Conservation (phyloP, 75 land plant species). For the Cunninghamia lanceolata region DNA sequence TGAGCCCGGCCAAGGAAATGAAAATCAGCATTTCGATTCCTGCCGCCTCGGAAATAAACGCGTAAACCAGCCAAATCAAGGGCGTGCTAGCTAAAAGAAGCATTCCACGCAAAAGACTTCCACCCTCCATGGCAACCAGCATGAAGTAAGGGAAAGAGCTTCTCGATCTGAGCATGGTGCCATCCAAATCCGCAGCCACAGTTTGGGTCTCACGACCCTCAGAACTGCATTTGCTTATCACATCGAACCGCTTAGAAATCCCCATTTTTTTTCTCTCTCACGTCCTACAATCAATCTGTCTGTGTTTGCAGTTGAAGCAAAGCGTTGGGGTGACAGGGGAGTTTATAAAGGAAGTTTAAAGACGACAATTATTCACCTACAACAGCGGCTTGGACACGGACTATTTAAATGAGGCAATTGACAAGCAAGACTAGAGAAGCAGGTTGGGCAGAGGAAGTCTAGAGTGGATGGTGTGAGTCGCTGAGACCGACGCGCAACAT, state of each 20-base stretch:
- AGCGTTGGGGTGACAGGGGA: neutral
- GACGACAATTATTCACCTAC: neutral
- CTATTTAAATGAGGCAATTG: neutral
- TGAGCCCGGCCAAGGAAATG: constrained; percentile 74
- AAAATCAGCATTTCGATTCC: constrained; percentile 62
- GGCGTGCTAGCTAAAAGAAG: constrained; percentile 63
- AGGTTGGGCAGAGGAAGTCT: neutral
- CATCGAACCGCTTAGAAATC: constrained; percentile 1
- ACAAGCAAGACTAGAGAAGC: neutral
- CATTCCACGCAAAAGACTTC: constrained; percentile 58
- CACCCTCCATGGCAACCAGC: constrained; percentile 90
- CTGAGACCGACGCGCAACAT: neutral
- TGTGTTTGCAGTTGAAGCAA: no score
- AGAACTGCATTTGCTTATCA: constrained; percentile 55
- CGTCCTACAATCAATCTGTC: neutral
- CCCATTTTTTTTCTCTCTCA: neutral
- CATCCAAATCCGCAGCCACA: constrained; percentile 79
- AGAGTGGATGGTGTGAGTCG: neutral
- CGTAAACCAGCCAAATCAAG: constrained; percentile 46
- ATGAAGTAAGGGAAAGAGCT: constrained; percentile 89
- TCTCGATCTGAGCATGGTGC: constrained; percentile 71
- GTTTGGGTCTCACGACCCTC: constrained; percentile 55
- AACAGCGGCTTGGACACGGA: neutral
- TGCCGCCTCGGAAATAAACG: constrained; percentile 55
- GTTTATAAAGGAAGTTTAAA: neutral